A percentile compares a stretch with the other conserved stretches of the same genome.
Conservation (phyloP, 805 yeast genomes). For the Lachancea cidri region DNA sequence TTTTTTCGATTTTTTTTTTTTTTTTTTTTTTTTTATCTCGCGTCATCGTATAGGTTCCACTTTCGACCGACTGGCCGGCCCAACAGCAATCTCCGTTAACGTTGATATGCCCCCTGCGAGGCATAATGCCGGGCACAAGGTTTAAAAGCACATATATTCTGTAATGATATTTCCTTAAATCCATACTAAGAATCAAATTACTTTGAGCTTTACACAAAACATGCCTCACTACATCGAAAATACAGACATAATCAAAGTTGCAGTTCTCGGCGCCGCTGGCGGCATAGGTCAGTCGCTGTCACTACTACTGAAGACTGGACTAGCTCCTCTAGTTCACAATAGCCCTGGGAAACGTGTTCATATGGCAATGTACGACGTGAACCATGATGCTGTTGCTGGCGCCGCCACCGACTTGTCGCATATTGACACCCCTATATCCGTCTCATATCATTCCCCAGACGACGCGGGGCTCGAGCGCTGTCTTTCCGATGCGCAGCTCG, state of each 20-base stretch:
- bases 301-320: conserved; percentile 59
- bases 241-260: conserved; percentile 46
- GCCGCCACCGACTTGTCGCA: conserved; percentile 87
- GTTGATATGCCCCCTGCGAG: too few species aligned
- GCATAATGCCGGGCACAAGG: too few species aligned
- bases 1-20: too few species aligned
- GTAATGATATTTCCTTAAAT: background rate
- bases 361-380: conserved; percentile 79
- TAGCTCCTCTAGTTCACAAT: conserved; percentile 12
- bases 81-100: too few species aligned
- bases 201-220: too few species aligned
- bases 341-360: conserved; percentile 44
- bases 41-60: too few species aligned
- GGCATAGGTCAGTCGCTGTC: conserved; percentile 94
- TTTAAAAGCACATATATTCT: background rate
- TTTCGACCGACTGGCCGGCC: background rate
- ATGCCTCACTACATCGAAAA: conserved; percentile 21
- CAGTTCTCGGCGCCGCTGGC: conserved; percentile 89
- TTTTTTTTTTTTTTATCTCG: too few species aligned
- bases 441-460: conserved; percentile 56
- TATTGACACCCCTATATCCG: conserved; percentile 62
- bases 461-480: conserved; percentile 31
- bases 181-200: background rate
- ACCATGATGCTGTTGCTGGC: conserved; percentile 57
- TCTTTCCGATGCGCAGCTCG: conserved; percentile 20